phyloP scores from a whole-genome alignment of 2,329 filamentous ascomycete species.

The Fusarium nisikadoi region DNA sequence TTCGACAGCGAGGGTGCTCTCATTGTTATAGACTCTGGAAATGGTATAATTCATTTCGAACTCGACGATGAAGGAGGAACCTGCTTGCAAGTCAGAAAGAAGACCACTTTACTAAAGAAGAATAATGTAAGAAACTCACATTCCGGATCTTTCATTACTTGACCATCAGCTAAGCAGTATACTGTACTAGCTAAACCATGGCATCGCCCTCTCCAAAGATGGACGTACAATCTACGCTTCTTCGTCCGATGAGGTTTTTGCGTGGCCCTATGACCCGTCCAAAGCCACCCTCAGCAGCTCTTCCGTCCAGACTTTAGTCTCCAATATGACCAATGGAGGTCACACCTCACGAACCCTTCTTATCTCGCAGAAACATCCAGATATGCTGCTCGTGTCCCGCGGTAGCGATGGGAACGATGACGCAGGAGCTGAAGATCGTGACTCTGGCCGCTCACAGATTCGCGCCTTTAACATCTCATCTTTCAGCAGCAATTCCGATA shows the following conservation, averaged over 20 bases:
- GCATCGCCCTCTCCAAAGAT: conserved; percentile 64
- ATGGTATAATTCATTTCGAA: conserved; percentile 55
- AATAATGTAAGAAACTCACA: conserved; percentile 45
- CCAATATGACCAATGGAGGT: conserved; percentile 70
- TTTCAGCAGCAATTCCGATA: conserved; percentile 26
- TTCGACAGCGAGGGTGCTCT: conserved; percentile 59
- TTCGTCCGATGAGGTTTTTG: conserved; percentile 65
- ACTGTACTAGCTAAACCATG: conserved; percentile 62
- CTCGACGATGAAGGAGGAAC: conserved; percentile 56
- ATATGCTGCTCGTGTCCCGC: conserved; percentile 71
- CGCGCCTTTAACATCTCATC: conserved; percentile 63
- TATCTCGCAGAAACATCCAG: conserved; percentile 64
- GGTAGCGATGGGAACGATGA: conserved; percentile 75
- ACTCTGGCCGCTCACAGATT: conserved; percentile 72
- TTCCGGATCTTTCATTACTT: accelerated
- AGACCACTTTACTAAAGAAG: conserved; percentile 52
- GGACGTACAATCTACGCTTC: conserved; percentile 69
- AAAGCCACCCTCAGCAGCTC: conserved; percentile 55
- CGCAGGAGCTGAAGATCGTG: conserved; percentile 58
- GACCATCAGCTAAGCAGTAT: background rate
- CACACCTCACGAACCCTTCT: conserved; percentile 76
- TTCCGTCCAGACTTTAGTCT: conserved; percentile 63
- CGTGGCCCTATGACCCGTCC: conserved; percentile 71
- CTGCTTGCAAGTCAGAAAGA: conserved; percentile 53
- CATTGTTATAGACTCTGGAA: conserved; percentile 57